These are phyloP conservation scores for Protomyces macrosporus DNA, from an alignment of 1,139 yeast genomes.

Conservation along the genomic window DNA sequence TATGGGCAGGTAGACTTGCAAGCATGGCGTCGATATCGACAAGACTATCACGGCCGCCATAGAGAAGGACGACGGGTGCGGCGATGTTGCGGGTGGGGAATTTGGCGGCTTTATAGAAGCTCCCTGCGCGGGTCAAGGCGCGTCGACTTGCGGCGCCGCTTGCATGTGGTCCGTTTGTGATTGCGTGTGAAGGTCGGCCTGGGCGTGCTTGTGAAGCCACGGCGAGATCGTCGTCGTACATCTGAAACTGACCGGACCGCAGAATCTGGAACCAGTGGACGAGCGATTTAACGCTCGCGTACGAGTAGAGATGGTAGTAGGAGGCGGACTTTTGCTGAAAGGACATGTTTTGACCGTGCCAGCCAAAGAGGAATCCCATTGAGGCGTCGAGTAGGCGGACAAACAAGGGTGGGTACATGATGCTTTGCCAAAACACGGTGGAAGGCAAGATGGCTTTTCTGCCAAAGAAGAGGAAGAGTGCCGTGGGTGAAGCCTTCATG, in stretches of 20 bases:
- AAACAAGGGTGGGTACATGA: slow-evolving; percentile 68
- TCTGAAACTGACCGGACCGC: slow-evolving; percentile 70
- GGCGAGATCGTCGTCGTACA: slow-evolving; percentile 62
- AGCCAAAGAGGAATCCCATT: slow-evolving; percentile 62
- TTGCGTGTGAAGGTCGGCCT: slow-evolving; percentile 22
- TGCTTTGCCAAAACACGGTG: slow-evolving; percentile 74
- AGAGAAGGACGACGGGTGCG: slow-evolving; percentile 67
- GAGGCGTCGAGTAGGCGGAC: slow-evolving; percentile 66
- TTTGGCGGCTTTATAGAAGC: slow-evolving; percentile 54
- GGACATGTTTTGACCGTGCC: slow-evolving; percentile 68
- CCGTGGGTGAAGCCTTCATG: slow-evolving; percentile 70
- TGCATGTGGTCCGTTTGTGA: background rate
- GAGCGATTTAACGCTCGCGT: slow-evolving; percentile 84
- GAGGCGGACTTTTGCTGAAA: slow-evolving; percentile 67
- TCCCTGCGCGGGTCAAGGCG: slow-evolving; percentile 33
- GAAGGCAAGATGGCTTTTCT: slow-evolving; percentile 66
- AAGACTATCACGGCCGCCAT: slow-evolving; percentile 74
- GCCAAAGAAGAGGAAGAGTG: slow-evolving; percentile 71
- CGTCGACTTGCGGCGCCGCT: no score
- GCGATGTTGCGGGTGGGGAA: slow-evolving; percentile 62
- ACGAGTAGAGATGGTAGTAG: slow-evolving; percentile 79
- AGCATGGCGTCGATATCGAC: slow-evolving; percentile 78
- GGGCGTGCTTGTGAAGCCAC: background rate
- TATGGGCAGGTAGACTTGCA: slow-evolving; percentile 48
- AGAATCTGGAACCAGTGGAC: slow-evolving; percentile 97